phyloP scores from a whole-genome alignment of 192 early-diverging fungal genomes.

The Coemansia sp. region DNA sequence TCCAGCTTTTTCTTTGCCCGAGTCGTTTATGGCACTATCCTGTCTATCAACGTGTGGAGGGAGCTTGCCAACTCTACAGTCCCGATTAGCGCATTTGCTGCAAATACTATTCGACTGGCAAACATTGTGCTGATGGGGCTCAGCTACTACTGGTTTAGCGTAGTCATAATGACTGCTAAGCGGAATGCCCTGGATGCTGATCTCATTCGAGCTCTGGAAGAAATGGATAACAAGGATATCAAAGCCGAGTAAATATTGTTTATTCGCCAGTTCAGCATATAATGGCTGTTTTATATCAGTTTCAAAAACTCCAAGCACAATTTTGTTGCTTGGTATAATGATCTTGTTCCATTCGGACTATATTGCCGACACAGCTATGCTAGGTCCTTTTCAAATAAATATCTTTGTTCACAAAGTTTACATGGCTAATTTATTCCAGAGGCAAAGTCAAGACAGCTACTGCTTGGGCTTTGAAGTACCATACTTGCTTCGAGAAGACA shows the following conservation, averaged over 20 bases:
- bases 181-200: constrained; percentile 45
- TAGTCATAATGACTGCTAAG: constrained; percentile 47
- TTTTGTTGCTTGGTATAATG: too few relatives aligned
- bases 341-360: too few relatives aligned
- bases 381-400: too few relatives aligned
- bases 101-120: constrained; percentile 24
- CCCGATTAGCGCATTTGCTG: constrained; percentile 26
- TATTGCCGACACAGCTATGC: too few relatives aligned
- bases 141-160: constrained; percentile 55
- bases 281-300: too few relatives aligned
- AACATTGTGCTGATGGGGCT: constrained; percentile 34
- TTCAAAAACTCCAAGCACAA: too few relatives aligned
- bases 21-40: constrained; percentile 73
- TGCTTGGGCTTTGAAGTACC: constrained; percentile 79
- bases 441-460: constrained; percentile 7
- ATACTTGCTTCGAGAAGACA: constrained; percentile 86
- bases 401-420: too few relatives aligned
- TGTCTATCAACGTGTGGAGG: constrained; percentile 62
- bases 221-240: constrained; percentile 23
- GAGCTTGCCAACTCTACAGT: constrained; percentile 29
- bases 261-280: too few relatives aligned
- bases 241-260: constrained; percentile 13
- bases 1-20: constrained; percentile 75
- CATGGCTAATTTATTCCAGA: too few relatives aligned
- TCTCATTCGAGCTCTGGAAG: constrained; percentile 40